A percentile compares a stretch with the other conserved stretches of the same genome.
phyloP scores from a whole-genome alignment of 306 rosid genomes.

The Cercis canadensis region DNA sequence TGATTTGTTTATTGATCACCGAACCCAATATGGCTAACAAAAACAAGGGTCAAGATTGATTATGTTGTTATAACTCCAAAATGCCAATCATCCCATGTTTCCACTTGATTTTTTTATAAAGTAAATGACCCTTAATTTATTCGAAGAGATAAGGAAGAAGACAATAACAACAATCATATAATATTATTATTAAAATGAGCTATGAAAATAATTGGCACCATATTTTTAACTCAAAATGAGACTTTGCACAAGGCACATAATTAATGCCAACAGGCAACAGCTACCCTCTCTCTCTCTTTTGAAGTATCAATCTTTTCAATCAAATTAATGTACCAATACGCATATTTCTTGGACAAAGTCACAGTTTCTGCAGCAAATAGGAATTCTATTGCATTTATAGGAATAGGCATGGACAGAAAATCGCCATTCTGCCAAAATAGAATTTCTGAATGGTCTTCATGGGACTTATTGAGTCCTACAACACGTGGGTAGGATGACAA shows the following conservation, averaged over 20 bases:
- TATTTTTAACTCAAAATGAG: slow-evolving; percentile 21
- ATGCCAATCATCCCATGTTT: slow-evolving; percentile 18
- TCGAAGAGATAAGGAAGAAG: slow-evolving; percentile 22
- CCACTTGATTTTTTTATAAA: slow-evolving; percentile 2
- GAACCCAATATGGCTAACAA: slow-evolving; percentile 21
- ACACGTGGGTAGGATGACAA: slow-evolving; percentile 42
- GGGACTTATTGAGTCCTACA: slow-evolving; percentile 10
- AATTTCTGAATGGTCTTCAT: slow-evolving; percentile 1
- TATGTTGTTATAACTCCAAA: slow-evolving; percentile 17
- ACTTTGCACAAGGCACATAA: slow-evolving; percentile 46
- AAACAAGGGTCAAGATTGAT: slow-evolving; percentile 37
- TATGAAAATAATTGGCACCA: slow-evolving; percentile 36
- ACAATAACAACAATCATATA: slow-evolving; percentile 25
- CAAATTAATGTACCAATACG: neutral
- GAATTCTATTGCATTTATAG: no score
- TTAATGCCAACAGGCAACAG: slow-evolving; percentile 23
- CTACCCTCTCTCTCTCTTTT: neutral
- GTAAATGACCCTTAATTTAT: slow-evolving; percentile 40
- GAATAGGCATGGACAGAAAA: slow-evolving; percentile 32
- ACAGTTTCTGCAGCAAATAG: neutral
- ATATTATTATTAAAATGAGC: slow-evolving; percentile 19
- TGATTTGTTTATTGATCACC: slow-evolving; percentile 5
- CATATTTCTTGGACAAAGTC: neutral
- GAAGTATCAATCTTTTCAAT: slow-evolving; percentile 31
- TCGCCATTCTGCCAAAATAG: slow-evolving; percentile 16